A percentile compares a stretch with the other conserved stretches of the same genome.
Conservation (phyloP, 768 basidiomycete species). For the Suillus subaureus region DNA sequence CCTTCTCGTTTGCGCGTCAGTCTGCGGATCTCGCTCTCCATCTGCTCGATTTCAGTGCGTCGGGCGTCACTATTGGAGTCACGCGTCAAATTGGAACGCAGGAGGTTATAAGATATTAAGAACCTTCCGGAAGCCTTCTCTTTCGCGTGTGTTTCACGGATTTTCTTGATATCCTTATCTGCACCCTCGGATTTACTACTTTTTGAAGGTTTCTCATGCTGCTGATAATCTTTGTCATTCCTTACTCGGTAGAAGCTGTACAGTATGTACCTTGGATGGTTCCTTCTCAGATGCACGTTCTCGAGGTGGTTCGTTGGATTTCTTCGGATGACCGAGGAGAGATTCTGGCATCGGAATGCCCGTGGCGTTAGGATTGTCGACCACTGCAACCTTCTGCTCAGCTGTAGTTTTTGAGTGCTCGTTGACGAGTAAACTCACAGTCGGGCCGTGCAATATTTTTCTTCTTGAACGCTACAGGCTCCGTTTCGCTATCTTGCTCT, state of each 20-base stretch:
- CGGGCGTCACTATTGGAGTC: slow-evolving; percentile 52
- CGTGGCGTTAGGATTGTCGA: slow-evolving; percentile 17
- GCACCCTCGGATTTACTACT: slow-evolving; percentile 41
- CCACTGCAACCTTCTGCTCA: slow-evolving; percentile 20
- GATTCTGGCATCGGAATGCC: slow-evolving; percentile 15
- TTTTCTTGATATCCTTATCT: slow-evolving; percentile 60
- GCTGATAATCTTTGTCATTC: not conserved
- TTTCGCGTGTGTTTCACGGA: slow-evolving; percentile 73
- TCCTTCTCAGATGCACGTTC: not conserved
- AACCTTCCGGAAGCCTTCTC: slow-evolving; percentile 70
- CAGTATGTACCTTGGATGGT: slow-evolving; percentile 21
- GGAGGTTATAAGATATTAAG: slow-evolving; percentile 18
- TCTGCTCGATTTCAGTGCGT: slow-evolving; percentile 77
- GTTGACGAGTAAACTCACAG: slow-evolving; percentile 48
- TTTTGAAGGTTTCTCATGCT: slow-evolving; percentile 30
- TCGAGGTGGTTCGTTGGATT: slow-evolving; percentile 10
- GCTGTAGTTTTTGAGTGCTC: not conserved
- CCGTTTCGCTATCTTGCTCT: slow-evolving; percentile 62
- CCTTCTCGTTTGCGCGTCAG: slow-evolving; percentile 63
- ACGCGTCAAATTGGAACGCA: slow-evolving; percentile 5
- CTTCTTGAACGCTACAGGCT: slow-evolving; percentile 62
- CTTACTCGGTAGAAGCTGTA: not conserved
- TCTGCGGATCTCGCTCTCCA: slow-evolving; percentile 87
- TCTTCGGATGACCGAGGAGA: slow-evolving; percentile 9
- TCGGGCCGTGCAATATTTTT: slow-evolving; percentile 85